Evolutionary conservation across 805 yeast genomes (phyloP).

Genomic region (Schizosaccharomyces lindneri): DNA sequence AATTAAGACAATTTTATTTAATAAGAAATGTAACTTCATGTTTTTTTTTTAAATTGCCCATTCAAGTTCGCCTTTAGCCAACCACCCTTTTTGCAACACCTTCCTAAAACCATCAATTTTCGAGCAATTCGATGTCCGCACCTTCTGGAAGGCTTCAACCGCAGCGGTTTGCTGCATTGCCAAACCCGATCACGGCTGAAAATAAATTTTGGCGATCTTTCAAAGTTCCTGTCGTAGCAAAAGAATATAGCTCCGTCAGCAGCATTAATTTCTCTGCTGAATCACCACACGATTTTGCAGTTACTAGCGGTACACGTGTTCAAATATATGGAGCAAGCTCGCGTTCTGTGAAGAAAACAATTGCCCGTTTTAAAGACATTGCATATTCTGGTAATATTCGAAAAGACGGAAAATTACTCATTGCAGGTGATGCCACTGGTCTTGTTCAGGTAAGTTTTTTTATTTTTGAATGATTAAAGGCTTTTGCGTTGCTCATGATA

Average conservation of each 20-base stretch:
- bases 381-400: conserved; percentile 83
- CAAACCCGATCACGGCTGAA: conserved; percentile 72
- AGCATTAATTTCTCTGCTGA: conserved; percentile 72
- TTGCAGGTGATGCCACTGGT: conserved; percentile 91
- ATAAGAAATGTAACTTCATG: not conserved
- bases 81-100: not conserved
- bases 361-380: conserved; percentile 67
- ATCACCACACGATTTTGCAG: conserved; percentile 76
- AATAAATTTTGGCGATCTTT: conserved; percentile 85
- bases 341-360: conserved; percentile 68
- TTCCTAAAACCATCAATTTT: no score
- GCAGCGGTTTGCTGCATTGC: conserved; percentile 47
- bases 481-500: not conserved
- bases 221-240: conserved; percentile 57
- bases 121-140: conserved; percentile 35
- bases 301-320: conserved; percentile 71
- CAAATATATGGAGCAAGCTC: conserved; percentile 88
- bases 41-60: not conserved
- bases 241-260: conserved; percentile 78
- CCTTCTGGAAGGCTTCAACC: conserved; percentile 37
- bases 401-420: conserved; percentile 69
- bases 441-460: conserved; percentile 34
- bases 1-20: no score
- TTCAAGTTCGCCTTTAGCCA: not conserved
- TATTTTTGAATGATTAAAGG: not conserved